phyloP scores from a whole-genome alignment of 495 filamentous ascomycete genomes.

The Xylaria bambusicola region DNA sequence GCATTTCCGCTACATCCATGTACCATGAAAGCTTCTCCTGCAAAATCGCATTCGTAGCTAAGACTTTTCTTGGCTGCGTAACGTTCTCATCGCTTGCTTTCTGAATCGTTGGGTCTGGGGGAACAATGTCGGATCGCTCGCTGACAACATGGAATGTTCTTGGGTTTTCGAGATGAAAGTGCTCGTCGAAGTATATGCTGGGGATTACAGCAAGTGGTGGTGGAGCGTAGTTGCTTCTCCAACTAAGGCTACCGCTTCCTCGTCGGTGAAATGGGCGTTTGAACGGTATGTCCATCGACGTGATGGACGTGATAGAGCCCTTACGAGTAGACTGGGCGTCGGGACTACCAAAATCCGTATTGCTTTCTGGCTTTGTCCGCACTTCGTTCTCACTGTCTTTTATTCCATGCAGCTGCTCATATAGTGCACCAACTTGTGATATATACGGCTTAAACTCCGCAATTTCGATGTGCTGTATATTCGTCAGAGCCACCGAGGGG shows the following conservation, averaged over 20 bases:
- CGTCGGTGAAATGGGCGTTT: constrained; percentile 37
- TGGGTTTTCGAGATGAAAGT: constrained; percentile 82
- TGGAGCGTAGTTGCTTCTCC: constrained; percentile 29
- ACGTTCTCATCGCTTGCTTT: constrained; percentile 54
- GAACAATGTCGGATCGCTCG: constrained; percentile 78
- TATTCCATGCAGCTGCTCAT: constrained; percentile 69
- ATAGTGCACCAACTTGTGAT: constrained; percentile 66
- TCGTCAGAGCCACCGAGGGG: constrained; percentile 60
- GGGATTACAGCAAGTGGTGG: constrained; percentile 82
- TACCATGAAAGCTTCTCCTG: constrained; percentile 92
- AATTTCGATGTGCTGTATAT: neutral
- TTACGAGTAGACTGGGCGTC: constrained; percentile 22
- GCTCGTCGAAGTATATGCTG: constrained; percentile 75
- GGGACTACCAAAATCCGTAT: constrained; percentile 13
- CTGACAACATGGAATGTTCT: constrained; percentile 83
- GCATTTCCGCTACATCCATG: constrained; percentile 87
- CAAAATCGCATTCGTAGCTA: constrained; percentile 83
- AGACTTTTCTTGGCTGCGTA: constrained; percentile 63
- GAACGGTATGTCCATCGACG: constrained; percentile 31
- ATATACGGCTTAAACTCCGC: constrained; percentile 72
- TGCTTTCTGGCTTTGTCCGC: constrained; percentile 26
- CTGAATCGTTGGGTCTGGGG: constrained; percentile 50
- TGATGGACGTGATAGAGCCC: constrained; percentile 29
- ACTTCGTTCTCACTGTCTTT: constrained; percentile 58
- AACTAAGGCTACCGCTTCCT: constrained; percentile 37